Evolutionary conservation across 257 asterid genomes (phyloP), one percentile per base, ranked within the genome.

Genomic region (Henckelia pumila): DNA sequence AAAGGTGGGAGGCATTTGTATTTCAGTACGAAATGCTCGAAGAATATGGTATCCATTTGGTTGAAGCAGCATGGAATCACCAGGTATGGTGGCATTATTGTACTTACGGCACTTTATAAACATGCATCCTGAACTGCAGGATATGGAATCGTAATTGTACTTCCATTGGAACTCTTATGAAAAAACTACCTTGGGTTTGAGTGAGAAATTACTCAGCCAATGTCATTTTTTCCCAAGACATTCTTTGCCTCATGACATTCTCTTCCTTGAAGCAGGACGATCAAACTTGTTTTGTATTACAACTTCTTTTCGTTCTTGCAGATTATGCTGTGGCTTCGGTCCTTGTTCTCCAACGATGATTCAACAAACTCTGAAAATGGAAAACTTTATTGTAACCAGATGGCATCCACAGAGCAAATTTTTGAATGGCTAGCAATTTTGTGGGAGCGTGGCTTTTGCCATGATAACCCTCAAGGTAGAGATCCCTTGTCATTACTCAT

Each of bases 41-140:
- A 79, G 98, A 92, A 76, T 92, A 79, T 77, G 98, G 98, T 75
- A 87, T 96, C 72, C 98, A 92, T 79, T 88, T 92, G 88, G 98
- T 92, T 68, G 98, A 86, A 81, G 98, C 98, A 73, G 98, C 97
- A 65, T 92, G 97, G 98, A 80, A 77, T 82, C 92, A 89, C 85
- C 98, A 92, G 97, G 98, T 92, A 73, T 56, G 79, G 47, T 30
- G 59, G 64, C 71, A 37, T 64, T 26, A 26, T 26, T 26, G 4
- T 26, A 26, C 4, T 26, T 26, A 26, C 29, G 5, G 29, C 28
- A 25, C 2, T 25, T 25, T 25, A n/a, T 25, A 25, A 26, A 3
- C 29, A 2, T 26, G 29, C 29, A 26, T 26, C 29, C 29, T 26
- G 4, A 26, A 26, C 29, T 26, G 29, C 29, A 3, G 29, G 29